Base-by-base conservation (phyloP, 495 filamentous ascomycete genomes). In the Entonaema liquescens region DNA sequence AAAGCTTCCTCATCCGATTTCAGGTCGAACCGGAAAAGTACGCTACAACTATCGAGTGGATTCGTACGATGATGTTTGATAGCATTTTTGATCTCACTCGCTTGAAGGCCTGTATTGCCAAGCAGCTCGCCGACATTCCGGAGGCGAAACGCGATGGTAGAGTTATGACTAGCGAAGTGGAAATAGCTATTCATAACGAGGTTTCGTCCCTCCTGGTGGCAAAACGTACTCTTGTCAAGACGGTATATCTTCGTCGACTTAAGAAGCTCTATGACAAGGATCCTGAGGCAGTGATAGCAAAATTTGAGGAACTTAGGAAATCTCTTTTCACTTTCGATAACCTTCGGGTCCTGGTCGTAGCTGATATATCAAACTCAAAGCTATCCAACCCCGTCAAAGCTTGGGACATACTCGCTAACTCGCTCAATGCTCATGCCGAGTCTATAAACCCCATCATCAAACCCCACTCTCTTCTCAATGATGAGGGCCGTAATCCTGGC, bases 11-110 rank as follows among this genome's bases (percentile, higher is more conserved):
- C 40, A 89, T 98, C 59, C 88, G 89, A 52, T 90, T 99, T 78
- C 89, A 94, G 74, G 87, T 95, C 13, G 95, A 99, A 77, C 87
- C 88, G 9, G 92, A 94, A 61, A 97, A 96, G 74, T 98, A 98
- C 79, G 83, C 87, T 61, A 87, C 87, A 0, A 89, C 91, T 17
- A 90, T 99, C 69, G 85, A 89, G 54, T 98, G 94, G 95, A 80
- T 98, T 12, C 89, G 87, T 38, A 90, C 91, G n/a, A 81, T 98
- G 77, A 88, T 95, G 74, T 96, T 93, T 79, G 89, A 94, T 74
- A 90, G 90, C 49, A 83, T 98, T 56, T 97, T 98, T 71, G 95
- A 98, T 68, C 84, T 89, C 12, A 85, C 80, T 29, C 87, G 96
- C 70, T 84, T 99, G 62, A 89, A 89, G 64, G 90, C 94, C 0